Percentiles rank a stretch among this genome's conserved stretches.
These are phyloP conservation scores for Mortierella sp. DNA, from an alignment of 371 early-diverging fungal species.

Conservation along the genomic window DNA sequence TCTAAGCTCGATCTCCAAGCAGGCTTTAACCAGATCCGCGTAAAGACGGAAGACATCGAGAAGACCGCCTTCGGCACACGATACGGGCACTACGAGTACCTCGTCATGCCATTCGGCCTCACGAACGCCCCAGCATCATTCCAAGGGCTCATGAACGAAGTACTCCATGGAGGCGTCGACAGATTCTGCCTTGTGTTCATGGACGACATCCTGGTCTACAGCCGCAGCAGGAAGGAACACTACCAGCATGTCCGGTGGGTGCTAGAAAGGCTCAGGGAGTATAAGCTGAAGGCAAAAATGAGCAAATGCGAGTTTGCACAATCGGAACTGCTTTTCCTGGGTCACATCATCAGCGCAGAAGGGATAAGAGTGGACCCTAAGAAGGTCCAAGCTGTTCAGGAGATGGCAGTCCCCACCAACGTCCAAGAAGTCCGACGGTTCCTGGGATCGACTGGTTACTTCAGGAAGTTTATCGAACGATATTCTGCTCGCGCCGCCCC, in stretches of 20 bases:
- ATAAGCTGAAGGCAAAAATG: constrained; percentile 48
- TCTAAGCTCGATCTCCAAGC: constrained; percentile 50
- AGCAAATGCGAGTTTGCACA: constrained; percentile 62
- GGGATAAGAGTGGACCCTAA: constrained; percentile 44
- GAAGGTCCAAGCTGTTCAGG: constrained; percentile 49
- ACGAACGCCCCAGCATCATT: constrained; percentile 58
- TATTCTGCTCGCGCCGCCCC: constrained; percentile 36
- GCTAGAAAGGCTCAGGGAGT: constrained; percentile 42
- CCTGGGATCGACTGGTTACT: constrained; percentile 51
- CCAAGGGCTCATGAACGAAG: constrained; percentile 53
- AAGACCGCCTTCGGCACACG: constrained; percentile 65
- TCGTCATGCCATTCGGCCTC: constrained; percentile 65
- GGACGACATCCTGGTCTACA: constrained; percentile 66
- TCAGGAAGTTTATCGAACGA: constrained; percentile 27
- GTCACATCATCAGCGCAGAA: constrained; percentile 46
- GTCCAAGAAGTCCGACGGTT: constrained; percentile 53
- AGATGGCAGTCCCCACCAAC: constrained; percentile 55
- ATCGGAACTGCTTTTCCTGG: constrained; percentile 56
- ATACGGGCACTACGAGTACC: constrained; percentile 58
- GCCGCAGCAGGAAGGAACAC: constrained; percentile 56
- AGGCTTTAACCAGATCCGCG: constrained; percentile 56
- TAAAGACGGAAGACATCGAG: constrained; percentile 29
- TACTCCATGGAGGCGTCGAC: constrained; percentile 36
- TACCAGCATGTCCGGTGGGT: constrained; percentile 50
- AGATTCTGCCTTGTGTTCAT: constrained; percentile 55